These are phyloP conservation scores for Vigna nakashimae DNA, from an alignment of 306 rosid species.

Conservation along the genomic window DNA sequence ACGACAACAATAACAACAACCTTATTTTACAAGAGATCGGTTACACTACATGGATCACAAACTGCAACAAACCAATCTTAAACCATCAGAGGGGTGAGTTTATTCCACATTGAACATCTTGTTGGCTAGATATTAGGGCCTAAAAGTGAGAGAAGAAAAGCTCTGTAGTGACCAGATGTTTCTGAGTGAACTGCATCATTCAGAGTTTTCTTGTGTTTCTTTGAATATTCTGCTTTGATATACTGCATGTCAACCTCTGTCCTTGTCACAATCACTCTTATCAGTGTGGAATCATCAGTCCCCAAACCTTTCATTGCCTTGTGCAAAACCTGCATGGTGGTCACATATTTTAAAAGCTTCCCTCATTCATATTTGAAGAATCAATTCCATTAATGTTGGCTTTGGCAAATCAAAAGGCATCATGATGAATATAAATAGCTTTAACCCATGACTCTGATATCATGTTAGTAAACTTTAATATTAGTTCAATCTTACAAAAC, in stretches of 20 bases:
- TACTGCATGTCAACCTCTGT: slow-evolving; percentile 77
- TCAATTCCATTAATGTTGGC: slow-evolving; percentile 22
- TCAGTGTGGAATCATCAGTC: slow-evolving; percentile 62
- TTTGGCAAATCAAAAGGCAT: not conserved
- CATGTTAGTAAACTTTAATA: too few species aligned
- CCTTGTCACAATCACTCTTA: slow-evolving; percentile 74
- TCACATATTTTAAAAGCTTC: slow-evolving; percentile 8
- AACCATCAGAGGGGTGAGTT: slow-evolving; percentile 15
- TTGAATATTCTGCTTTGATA: slow-evolving; percentile 69
- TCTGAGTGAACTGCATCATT: slow-evolving; percentile 83
- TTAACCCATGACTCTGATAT: too few species aligned
- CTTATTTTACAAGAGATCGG: not conserved
- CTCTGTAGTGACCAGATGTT: slow-evolving; percentile 73
- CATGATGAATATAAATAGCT: not conserved
- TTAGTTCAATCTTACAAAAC: too few species aligned
- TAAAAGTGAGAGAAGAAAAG: slow-evolving; percentile 72
- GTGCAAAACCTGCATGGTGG: slow-evolving; percentile 57
- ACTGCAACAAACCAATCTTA: not conserved
- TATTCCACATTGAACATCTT: slow-evolving; percentile 32
- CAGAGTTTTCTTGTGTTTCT: slow-evolving; percentile 66
- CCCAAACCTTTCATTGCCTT: slow-evolving; percentile 87
- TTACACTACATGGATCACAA: not conserved
- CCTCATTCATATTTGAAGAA: not conserved
- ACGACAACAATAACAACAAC: not conserved
- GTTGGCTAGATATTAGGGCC: slow-evolving; percentile 61